Evolutionary conservation across 2,329 filamentous ascomycete genomes (phyloP), one percentile per base, ranked within the genome.

Genomic region (Piedraia hortae): DNA sequence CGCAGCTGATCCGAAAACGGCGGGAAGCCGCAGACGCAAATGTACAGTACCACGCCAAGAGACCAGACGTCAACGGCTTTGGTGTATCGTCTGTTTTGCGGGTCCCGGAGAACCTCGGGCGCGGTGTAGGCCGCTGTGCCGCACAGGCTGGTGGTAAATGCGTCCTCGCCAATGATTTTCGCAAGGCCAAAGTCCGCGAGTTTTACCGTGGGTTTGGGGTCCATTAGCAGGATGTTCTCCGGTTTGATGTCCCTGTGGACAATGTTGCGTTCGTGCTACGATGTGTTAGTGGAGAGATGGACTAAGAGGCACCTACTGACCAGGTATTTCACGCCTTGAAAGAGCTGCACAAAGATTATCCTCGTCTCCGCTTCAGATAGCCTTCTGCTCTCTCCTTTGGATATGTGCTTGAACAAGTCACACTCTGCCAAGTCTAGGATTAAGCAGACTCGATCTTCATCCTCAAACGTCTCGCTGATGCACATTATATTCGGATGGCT

Each of bases 241-340:
- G 80, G 82, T 46, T 91, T 93, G 48, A 97, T 91, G 36, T 97
- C 85, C 26, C 85, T 71, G 44, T 97, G 85, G 4, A 93, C 80
- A 43, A 97, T 89, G 36, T 85, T 88, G 30, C 85, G 73, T 28
- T 93, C 85, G 42, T 97, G 85, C 82, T 91, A 18, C 14, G 16
- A 12, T 16, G 18, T 4, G 5, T n/a, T 9, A 8, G 9, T 16
- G 5, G 6, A 23, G 12, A n/a, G 6, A 5, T 5, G 3, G 4
- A 3, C 7, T 9, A 14, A 10, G 21, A 8, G 10, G 4, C 9
- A 10, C 8, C 9, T 11, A 46, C 65, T 47, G 56, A 91, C 82
- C 51, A 97, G 42, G 44, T 97, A 93, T 43, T 91, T 93, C 31
- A 93, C 59, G 11, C 77, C 85, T 31, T 89, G 69, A 43, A 97